Base-by-base conservation (phyloP, 805 yeast species). In the Saccharomycopsis guyanensis region DNA sequence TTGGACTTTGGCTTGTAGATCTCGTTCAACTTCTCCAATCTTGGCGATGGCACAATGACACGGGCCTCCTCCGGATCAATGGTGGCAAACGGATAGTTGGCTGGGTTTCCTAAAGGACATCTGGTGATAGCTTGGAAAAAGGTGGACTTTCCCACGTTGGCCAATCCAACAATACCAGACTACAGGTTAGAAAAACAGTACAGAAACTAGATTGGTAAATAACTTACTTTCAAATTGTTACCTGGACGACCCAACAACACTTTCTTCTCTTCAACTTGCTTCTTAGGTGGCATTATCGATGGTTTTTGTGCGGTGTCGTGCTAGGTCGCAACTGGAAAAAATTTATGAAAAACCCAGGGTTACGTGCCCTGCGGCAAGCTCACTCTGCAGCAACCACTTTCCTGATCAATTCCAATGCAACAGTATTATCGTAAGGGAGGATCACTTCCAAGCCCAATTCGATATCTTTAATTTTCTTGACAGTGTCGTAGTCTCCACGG, bases 31-130 rank as follows among this genome's bases (percentile, higher is more conserved):
- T 72, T 75, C 59, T 91, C 95, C 59, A 93, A 80, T 64, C 95
- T 80, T 52, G 83, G 76, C 51, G 95, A 86, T 58, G 96, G 96
- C 51, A 93, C 97, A 55, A 81, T 78, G 46, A 91, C 96, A 64
- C 95, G 80, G 40, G 97, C 96, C 71, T 91, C 96, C 70, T 93
- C 97, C 45, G 98, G 97, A 57, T 91, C 96, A 63, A 87, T 87
- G 47, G 98, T 91, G 37, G 98, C 98, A 64, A 87, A 91, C 22
- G 98, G 98, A 65, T 89, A 91, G 66, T 91, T 91, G 49, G 97
- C 98, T 47, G 98, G 97, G 70, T 76, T 88, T 53, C 98, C 97
- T 56, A 93, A 71, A 40, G 89, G 87, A 56, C 89, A 86, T 68
- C 82, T 80, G 47, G 97, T 91, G 61, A 93, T 84, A 47, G 96